Evolutionary conservation across 139 green algal species (phyloP).

Genomic region (Yamagishiella unicocca): DNA sequence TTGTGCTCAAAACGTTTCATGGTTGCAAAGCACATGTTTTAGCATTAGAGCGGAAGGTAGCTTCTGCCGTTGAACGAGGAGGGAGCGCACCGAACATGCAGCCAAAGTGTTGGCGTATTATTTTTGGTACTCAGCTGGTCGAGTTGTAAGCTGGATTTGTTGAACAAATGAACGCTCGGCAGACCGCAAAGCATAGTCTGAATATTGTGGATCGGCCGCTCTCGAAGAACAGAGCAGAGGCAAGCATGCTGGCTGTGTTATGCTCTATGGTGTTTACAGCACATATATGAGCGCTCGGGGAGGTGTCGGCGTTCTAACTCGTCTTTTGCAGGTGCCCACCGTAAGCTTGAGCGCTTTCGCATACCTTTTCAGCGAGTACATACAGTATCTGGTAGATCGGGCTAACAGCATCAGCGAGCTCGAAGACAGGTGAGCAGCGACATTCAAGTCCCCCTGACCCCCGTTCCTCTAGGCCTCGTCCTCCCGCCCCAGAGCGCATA

Average conservation of each 20-base stretch:
- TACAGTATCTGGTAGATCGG: slow-evolving; percentile 92
- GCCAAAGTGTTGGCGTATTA: too few relatives aligned
- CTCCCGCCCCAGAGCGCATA: too few relatives aligned
- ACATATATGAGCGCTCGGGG: background rate
- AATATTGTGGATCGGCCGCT: slow-evolving; percentile 82
- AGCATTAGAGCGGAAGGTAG: too few relatives aligned
- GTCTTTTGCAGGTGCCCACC: slow-evolving; percentile 60
- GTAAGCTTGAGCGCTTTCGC: slow-evolving; percentile 93
- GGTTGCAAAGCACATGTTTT: too few relatives aligned
- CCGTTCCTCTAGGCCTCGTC: background rate
- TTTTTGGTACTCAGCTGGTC: too few relatives aligned
- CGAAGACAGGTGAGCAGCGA: slow-evolving; percentile 81
- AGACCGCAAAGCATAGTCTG: slow-evolving; percentile 48
- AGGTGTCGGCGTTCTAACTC: too few relatives aligned
- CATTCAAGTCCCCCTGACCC: background rate
- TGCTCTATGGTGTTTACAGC: background rate
- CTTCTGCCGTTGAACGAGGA: too few relatives aligned
- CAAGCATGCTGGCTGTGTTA: slow-evolving; percentile 1
- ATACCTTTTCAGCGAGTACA: slow-evolving; percentile 96
- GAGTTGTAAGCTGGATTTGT: background rate
- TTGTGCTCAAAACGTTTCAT: too few relatives aligned
- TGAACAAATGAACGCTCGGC: slow-evolving; percentile 28
- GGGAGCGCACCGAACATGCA: too few relatives aligned
- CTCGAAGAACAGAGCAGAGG: slow-evolving; percentile 74
- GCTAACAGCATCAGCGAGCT: slow-evolving; percentile 93